Evolutionary conservation across 2,329 filamentous ascomycete species (phyloP).

Genomic region (Curvularia sp.): DNA sequence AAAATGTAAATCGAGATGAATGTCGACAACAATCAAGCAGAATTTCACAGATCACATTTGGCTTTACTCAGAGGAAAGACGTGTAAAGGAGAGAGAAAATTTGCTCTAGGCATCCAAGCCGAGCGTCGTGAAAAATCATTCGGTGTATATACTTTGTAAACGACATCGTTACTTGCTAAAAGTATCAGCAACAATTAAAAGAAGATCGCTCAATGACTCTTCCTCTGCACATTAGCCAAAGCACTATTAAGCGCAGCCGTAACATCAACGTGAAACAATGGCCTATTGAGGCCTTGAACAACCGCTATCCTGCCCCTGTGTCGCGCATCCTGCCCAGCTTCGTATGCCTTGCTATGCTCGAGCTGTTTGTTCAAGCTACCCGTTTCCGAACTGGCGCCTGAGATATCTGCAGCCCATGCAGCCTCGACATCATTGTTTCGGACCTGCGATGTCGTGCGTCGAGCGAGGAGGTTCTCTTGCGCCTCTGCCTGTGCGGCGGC

Average conservation of each 20-base stretch:
- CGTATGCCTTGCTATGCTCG: slow-evolving; percentile 43
- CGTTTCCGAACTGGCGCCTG: slow-evolving; percentile 26
- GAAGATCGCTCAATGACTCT: slow-evolving; percentile 37
- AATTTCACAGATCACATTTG: not conserved
- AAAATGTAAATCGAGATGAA: not conserved
- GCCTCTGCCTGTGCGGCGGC: slow-evolving; percentile 75
- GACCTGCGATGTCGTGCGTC: slow-evolving; percentile 54
- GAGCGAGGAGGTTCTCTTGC: slow-evolving; percentile 61
- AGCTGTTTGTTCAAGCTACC: slow-evolving; percentile 45
- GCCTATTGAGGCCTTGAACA: slow-evolving; percentile 83
- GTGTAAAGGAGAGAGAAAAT: not conserved
- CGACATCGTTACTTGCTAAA: not conserved
- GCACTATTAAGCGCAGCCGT: slow-evolving; percentile 91
- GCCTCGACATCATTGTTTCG: slow-evolving; percentile 48
- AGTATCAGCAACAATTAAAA: not conserved
- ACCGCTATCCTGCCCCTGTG: slow-evolving; percentile 57
- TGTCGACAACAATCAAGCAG: not conserved
- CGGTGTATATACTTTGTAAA: not conserved
- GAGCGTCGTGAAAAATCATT: not conserved
- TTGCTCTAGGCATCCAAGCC: slow-evolving; percentile 1
- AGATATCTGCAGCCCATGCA: slow-evolving; percentile 20
- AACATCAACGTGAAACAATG: slow-evolving; percentile 94
- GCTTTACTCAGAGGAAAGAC: not conserved
- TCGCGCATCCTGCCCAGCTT: slow-evolving; percentile 38
- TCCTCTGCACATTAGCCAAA: slow-evolving; percentile 71